phyloP scores from a whole-genome alignment of 2,329 filamentous ascomycete genomes.

The Claviceps pazoutovae region DNA sequence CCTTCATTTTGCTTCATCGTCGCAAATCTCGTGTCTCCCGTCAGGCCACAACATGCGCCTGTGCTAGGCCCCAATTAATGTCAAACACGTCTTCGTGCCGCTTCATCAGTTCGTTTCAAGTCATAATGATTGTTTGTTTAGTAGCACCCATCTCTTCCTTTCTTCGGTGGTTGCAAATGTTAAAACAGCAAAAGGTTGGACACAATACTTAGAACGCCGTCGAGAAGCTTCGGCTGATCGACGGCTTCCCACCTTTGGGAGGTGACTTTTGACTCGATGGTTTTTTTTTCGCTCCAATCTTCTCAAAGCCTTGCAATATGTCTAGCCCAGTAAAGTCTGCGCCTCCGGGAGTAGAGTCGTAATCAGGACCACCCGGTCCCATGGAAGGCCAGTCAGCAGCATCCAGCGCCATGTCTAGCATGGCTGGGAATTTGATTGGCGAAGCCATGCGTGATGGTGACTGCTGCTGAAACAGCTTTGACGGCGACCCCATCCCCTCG shows the following conservation, averaged over 20 bases:
- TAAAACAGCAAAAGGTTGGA: not conserved
- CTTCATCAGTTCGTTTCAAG: slow-evolving; percentile 9
- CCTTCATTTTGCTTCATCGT: slow-evolving; percentile 6
- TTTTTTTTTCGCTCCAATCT: slow-evolving; percentile 44
- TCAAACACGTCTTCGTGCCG: not conserved
- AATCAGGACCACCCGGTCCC: slow-evolving; percentile 25
- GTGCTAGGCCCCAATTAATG: not conserved
- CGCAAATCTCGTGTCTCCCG: not conserved
- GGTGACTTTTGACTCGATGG: slow-evolving; percentile 15
- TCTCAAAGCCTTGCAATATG: slow-evolving; percentile 62
- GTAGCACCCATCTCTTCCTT: not conserved
- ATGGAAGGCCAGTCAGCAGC: slow-evolving; percentile 26
- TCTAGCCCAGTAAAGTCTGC: slow-evolving; percentile 50
- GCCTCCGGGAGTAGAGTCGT: slow-evolving; percentile 18
- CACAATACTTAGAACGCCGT: slow-evolving; percentile 15
- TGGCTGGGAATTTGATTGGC: slow-evolving; percentile 33
- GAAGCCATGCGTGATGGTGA: slow-evolving; percentile 26
- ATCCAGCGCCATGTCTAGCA: slow-evolving; percentile 22
- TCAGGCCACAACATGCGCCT: not conserved
- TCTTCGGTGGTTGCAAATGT: not conserved
- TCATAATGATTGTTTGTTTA: slow-evolving; percentile 6
- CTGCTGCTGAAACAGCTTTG: slow-evolving; percentile 30
- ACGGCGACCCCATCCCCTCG: slow-evolving; percentile 40
- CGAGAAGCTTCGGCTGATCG: slow-evolving; percentile 18
- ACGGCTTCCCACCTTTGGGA: slow-evolving; percentile 15